Conservation (phyloP, 164 flowering plant genomes). For the Akebia trifoliata region DNA sequence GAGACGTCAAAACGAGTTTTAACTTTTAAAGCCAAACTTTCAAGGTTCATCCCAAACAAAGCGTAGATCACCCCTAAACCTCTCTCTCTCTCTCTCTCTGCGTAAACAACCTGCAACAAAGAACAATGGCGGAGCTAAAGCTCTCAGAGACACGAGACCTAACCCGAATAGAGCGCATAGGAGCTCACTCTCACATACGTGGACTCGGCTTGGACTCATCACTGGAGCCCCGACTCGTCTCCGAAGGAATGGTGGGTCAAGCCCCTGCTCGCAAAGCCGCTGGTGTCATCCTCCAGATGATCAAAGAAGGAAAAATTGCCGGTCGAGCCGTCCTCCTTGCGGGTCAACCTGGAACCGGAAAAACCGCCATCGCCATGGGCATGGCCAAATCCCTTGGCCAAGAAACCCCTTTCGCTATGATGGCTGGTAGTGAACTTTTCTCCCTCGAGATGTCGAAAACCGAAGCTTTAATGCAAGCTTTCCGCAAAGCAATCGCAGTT, state of each 20-base stretch:
- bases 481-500: constrained; percentile 83
- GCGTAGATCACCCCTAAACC: too few species aligned
- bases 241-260: constrained; percentile 95
- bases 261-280: constrained; percentile 78
- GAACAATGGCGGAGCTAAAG: constrained; percentile 74
- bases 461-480: constrained; percentile 81
- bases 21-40: too few species aligned
- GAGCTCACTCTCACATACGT: constrained; percentile 94
- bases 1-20: too few species aligned
- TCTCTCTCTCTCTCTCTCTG: too few species aligned
- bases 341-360: constrained; percentile 92
- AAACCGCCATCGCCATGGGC: constrained; percentile 98
- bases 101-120: too few species aligned
- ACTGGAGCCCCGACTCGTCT: constrained; percentile 66
- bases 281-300: constrained; percentile 87
- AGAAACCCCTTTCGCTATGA: constrained; percentile 88
- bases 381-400: constrained; percentile 81
- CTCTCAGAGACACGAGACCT: constrained; percentile 76
- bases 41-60: too few species aligned
- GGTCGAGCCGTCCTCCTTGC: constrained; percentile 82
- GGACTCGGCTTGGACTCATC: constrained; percentile 88
- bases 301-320: constrained; percentile 73
- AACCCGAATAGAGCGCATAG: constrained; percentile 85
- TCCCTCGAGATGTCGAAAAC: constrained; percentile 95
- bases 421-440: constrained; percentile 80